These are phyloP conservation scores for Ceratocystis albifundus DNA, from an alignment of 2,329 filamentous ascomycete genomes.

Conservation along the genomic window DNA sequence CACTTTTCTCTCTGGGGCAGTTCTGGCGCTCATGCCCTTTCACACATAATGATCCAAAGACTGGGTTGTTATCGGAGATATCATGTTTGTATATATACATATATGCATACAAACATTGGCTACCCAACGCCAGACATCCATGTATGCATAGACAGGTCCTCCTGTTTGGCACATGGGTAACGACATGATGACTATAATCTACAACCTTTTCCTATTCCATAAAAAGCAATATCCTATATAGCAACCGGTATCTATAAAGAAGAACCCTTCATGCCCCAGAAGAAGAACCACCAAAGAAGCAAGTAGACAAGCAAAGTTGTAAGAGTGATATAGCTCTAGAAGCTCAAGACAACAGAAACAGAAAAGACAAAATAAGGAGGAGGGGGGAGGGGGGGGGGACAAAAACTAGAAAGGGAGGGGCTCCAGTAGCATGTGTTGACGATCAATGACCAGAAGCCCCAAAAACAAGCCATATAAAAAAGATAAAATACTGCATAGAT, in stretches of 20 bases:
- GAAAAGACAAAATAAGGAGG: no score
- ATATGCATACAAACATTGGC: background rate
- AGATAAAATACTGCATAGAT: constrained; percentile 19
- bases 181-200: background rate
- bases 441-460: background rate
- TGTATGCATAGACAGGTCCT: background rate
- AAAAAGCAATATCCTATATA: background rate
- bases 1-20: no score
- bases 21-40: no score
- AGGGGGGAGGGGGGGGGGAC: background rate
- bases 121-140: background rate
- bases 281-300: constrained; percentile 6
- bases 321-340: constrained; percentile 4
- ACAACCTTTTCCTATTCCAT: background rate
- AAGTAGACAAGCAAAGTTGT: background rate
- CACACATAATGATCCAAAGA: background rate
- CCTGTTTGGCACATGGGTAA: background rate
- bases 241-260: background rate
- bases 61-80: background rate
- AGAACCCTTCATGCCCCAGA: background rate
- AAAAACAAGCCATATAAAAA: constrained; percentile 7
- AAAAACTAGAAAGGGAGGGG: background rate
- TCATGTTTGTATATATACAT: background rate
- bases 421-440: background rate
- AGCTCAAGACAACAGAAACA: background rate